Evolutionary conservation across 129 eudicot species (phyloP), one percentile per base, ranked within the genome.

Genomic region (Helianthus annuus): DNA sequence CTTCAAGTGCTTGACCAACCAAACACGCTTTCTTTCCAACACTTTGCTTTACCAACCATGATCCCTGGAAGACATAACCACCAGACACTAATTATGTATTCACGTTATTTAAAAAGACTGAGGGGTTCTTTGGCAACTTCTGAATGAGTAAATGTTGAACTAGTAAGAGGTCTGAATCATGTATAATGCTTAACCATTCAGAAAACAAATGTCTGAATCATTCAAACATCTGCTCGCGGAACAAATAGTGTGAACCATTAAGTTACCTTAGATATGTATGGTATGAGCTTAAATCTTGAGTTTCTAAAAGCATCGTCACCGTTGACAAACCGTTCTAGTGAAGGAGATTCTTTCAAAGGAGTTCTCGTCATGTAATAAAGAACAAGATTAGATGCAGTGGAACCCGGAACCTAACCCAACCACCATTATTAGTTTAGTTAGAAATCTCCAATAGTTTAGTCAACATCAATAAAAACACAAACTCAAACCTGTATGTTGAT

Each of bases 1-100:
- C 74, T 76, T 89, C 88, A 38, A 92, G 91, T 17, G 96, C 96
- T 82, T 87, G 96, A 67, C 98, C 98, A 12, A 92, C 76, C 78
- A 92, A 76, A 73, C 98, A 82, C 19, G 98, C 89, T 78, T 92
- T 92, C 94, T 82, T 92, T 59, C 98, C 96, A 10, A 92, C 98
- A 80, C 95, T 89, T 51, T 87, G 98, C 85, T 92, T 89, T 34
- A 92, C 98, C 80, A 92, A 81, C 98, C 98, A 92, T 34, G 96
- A 85, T 62, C 98, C 98, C 98, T 92, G 22, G 22, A 19, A 19
- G 22, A 19, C 22, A 19, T 19, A 19, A 19, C 22, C 22, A 19
- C 22, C 0, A 19, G 22, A 19, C 22, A 19, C 22, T 19, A n/a
- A n/a, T n/a, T 19, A 19, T 19, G 22, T 19, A 19, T 19, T 19